Evolutionary conservation across 306 rosid species (phyloP).

Genomic region (Prosopis cineraria): DNA sequence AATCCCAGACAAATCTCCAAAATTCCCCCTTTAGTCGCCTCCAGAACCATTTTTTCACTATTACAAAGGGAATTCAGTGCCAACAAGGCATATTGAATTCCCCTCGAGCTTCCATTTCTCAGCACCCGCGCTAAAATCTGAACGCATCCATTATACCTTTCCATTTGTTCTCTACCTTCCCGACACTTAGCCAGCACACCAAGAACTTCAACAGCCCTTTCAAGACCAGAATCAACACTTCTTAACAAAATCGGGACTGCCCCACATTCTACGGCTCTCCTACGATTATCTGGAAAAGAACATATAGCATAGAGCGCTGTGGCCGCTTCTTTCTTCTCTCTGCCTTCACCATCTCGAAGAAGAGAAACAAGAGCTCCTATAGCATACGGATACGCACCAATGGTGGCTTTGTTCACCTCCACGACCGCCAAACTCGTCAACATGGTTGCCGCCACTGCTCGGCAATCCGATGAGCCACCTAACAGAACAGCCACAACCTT

Average conservation of each 20-base stretch:
- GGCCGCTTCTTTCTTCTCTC: constrained; percentile 81
- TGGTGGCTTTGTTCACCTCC: constrained; percentile 80
- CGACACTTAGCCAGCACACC: constrained; percentile 67
- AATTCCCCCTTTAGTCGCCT: constrained; percentile 51
- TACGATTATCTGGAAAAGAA: constrained; percentile 65
- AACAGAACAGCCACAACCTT: constrained; percentile 50
- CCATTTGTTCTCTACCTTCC: constrained; percentile 77
- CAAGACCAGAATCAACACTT: constrained; percentile 68
- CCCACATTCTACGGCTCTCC: constrained; percentile 66
- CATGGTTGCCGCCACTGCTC: constrained; percentile 77
- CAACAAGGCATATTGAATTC: constrained; percentile 59
- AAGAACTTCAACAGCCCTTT: constrained; percentile 74
- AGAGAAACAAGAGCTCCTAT: constrained; percentile 58
- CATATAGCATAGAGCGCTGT: constrained; percentile 78
- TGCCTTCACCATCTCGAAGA: constrained; percentile 55
- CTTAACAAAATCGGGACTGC: constrained; percentile 64
- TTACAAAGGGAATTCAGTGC: constrained; percentile 56
- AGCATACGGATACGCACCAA: constrained; percentile 65
- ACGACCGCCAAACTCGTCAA: constrained; percentile 79
- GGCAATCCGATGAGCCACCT: constrained; percentile 55
- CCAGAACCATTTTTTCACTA: constrained; percentile 42
- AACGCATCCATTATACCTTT: constrained; percentile 51
- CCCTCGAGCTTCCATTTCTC: constrained; percentile 60
- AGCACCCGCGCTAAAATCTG: constrained; percentile 57
- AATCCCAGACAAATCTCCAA: constrained; percentile 53